These are phyloP conservation scores for Bipolaris sorokiniana DNA, from an alignment of 2,329 filamentous ascomycete species.

Conservation along the genomic window DNA sequence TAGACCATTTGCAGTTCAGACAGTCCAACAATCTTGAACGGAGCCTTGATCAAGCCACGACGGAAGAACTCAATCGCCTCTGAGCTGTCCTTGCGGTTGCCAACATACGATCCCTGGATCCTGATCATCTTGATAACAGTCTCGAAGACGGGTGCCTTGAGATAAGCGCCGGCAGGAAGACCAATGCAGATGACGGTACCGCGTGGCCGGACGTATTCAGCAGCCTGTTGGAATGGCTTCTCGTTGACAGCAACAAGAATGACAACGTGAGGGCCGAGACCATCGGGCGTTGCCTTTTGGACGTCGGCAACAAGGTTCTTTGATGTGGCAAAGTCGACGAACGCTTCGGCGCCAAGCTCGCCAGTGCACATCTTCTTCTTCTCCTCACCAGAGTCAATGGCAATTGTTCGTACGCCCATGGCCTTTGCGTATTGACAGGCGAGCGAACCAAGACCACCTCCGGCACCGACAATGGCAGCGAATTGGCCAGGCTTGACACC, in stretches of 20 bases:
- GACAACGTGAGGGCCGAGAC: slow-evolving; percentile 84
- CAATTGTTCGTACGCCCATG: slow-evolving; percentile 82
- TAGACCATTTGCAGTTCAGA: slow-evolving; percentile 82
- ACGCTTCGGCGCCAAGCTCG: slow-evolving; percentile 72
- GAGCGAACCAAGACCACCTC: slow-evolving; percentile 79
- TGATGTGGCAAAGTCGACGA: slow-evolving; percentile 79
- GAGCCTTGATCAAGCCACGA: slow-evolving; percentile 82
- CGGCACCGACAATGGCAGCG: slow-evolving; percentile 84
- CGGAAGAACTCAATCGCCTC: slow-evolving; percentile 92
- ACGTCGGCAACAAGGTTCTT: slow-evolving; percentile 84
- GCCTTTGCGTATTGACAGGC: slow-evolving; percentile 88
- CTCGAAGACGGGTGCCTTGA: slow-evolving; percentile 86
- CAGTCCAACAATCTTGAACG: slow-evolving; percentile 83
- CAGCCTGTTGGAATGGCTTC: slow-evolving; percentile 94
- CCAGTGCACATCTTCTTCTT: slow-evolving; percentile 73
- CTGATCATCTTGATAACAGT: slow-evolving; percentile 88
- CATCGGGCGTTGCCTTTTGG: slow-evolving; percentile 78
- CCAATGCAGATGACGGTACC: slow-evolving; percentile 89
- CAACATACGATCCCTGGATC: slow-evolving; percentile 88
- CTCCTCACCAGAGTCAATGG: slow-evolving; percentile 82
- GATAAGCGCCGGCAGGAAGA: slow-evolving; percentile 75
- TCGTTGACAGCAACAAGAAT: slow-evolving; percentile 85
- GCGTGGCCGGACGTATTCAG: slow-evolving; percentile 81
- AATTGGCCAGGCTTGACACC: slow-evolving; percentile 74
- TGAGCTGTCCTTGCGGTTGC: slow-evolving; percentile 83